Conservation (phyloP, 768 basidiomycete genomes). For the Lactarius quietus region DNA sequence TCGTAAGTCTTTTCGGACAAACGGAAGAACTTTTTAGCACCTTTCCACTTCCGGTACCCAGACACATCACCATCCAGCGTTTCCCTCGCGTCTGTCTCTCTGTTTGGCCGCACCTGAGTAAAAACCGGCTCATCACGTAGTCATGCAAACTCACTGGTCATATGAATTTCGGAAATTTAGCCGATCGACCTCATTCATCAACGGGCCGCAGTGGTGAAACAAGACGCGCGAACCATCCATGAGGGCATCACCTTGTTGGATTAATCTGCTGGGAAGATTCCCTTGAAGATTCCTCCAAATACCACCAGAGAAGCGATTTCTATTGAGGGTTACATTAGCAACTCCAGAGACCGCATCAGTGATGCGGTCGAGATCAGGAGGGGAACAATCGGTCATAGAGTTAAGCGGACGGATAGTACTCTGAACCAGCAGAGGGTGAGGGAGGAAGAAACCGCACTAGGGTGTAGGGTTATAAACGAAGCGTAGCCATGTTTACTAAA, state of each 20-base stretch:
- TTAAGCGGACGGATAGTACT: too few relatives aligned
- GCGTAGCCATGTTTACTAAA: background rate
- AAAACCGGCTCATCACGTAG: background rate
- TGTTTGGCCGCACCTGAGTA: background rate
- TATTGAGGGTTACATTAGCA: background rate
- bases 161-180: background rate
- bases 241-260: background rate
- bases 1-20: background rate
- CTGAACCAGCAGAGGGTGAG: background rate
- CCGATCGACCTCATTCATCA: too few relatives aligned
- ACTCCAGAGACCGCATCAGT: rapidly evolving
- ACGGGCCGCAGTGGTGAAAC: background rate
- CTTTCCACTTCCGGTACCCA: background rate
- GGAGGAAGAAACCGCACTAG: background rate
- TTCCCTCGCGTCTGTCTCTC: background rate
- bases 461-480: background rate
- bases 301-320: background rate
- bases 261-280: too few relatives aligned
- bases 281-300: background rate
- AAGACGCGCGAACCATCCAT: background rate
- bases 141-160: background rate
- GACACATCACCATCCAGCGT: too few relatives aligned
- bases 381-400: background rate
- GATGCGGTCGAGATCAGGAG: background rate
- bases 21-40: background rate